A percentile compares a stretch with the other conserved stretches of the same genome.
These are phyloP conservation scores for Heliosperma pusillum DNA, from an alignment of 148 eudicot species.

Conservation along the genomic window DNA sequence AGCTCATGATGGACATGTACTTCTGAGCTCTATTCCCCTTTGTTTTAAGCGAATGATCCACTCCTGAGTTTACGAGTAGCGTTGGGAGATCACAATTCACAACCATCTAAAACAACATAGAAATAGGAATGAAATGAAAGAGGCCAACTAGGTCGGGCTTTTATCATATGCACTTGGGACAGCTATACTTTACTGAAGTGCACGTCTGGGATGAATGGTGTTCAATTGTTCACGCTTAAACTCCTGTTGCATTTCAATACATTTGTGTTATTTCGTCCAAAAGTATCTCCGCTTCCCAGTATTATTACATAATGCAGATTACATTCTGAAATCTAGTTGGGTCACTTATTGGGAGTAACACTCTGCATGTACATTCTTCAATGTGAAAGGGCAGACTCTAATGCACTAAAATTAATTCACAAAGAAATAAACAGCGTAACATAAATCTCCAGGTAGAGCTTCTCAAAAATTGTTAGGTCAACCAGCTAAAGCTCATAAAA, in stretches of 20 bases:
- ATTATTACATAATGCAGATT: constrained; percentile 14
- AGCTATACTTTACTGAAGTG: no score
- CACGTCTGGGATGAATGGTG: neutral
- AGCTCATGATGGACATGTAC: no score
- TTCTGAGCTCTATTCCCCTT: no score
- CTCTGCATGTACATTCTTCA: constrained; percentile 16
- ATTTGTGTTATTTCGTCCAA: neutral
- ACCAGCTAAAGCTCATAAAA: neutral
- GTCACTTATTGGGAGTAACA: neutral
- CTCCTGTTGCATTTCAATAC: neutral
- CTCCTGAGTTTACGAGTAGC: no score
- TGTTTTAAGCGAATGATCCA: no score
- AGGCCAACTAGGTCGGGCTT: no score
- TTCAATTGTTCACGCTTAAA: neutral
- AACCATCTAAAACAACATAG: no score
- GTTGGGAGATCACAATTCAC: no score
- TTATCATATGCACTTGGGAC: neutral
- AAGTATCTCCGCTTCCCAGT: constrained; percentile 5
- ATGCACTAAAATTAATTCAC: neutral
- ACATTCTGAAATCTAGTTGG: neutral
- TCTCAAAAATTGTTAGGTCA: constrained; percentile 15
- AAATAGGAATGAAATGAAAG: no score
- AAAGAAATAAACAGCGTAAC: neutral
- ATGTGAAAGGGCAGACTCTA: neutral
- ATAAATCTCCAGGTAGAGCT: neutral